Evolutionary conservation across 306 rosid genomes (phyloP), one percentile per base, ranked within the genome.

Genomic region (Casuarina equisetifolia): DNA sequence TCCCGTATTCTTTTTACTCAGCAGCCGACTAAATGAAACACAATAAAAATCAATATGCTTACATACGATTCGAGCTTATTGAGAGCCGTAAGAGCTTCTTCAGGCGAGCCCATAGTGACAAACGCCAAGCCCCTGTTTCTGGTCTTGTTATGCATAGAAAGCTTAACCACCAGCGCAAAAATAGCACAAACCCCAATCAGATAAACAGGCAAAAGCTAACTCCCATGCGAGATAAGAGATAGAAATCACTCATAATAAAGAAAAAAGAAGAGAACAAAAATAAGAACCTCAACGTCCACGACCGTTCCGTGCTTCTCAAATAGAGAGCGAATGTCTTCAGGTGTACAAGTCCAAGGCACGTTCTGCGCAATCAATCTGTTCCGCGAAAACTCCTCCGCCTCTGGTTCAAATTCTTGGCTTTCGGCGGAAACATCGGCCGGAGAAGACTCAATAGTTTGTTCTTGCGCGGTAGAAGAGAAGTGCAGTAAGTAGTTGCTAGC

Each of bases 61-160:
- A 92, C 99, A 91, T 78, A 88, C 75, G 89, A 85, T 83, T 91
- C 91, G 54, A 92, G 96, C 80, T 82, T 84, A 6, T 78, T 84
- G 79, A 92, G 81, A 74, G 96, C 97, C 0, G 73, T 81, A n/a
- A 59, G 86, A 75, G 97, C 97, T 64, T 92, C 97, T 88, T 95
- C 96, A 2, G 88, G 93, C 1, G 97, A 89, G 59, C 88, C 87
- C 99, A 95, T 92, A 69, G 92, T 87, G 39, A 95, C 96, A 81
- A 95, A 95, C n/a, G 99, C 99, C 89, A 95, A 87, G 51, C 98
- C 99, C 74, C 98, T 89, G 76, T 87, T 95, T 82, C 84, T 88
- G 69, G 69, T 79, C 87, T 90, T 92, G 83, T 85, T 88, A 79
- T 84, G 85, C 98, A 92, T 92, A 0, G 98, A 88, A 74, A 95